Percentiles rank a stretch among this genome's conserved stretches.
These are phyloP conservation scores for Penicillium brasilianum DNA, from an alignment of 2,329 filamentous ascomycete species.

Conservation along the genomic window DNA sequence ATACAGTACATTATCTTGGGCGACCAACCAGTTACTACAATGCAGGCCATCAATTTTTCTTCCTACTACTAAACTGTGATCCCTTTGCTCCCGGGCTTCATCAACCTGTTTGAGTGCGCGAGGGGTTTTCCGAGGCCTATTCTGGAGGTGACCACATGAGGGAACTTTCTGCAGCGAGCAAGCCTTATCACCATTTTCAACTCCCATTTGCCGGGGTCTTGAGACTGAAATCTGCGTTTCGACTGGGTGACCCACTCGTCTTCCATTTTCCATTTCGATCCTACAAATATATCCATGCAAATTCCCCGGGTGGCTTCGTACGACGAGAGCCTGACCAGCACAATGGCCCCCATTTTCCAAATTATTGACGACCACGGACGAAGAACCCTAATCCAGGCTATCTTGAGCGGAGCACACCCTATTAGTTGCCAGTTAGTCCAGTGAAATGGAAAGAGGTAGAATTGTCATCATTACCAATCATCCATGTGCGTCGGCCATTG, in stretches of 20 bases:
- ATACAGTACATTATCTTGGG: neutral
- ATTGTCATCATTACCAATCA: neutral
- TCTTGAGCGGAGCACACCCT: neutral
- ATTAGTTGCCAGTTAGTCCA: neutral
- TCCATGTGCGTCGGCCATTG: constrained; percentile 1
- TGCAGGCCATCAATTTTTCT: too few species aligned
- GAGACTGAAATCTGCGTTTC: neutral
- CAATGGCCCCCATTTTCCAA: neutral
- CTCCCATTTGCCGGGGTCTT: neutral
- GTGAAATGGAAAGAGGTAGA: neutral
- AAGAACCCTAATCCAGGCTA: neutral
- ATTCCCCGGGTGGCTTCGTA: neutral
- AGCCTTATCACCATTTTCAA: neutral
- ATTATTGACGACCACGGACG: neutral
- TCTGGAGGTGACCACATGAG: too few species aligned
- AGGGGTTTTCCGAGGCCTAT: too few species aligned
- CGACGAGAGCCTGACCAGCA: neutral
- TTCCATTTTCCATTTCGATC: neutral
- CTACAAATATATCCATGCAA: neutral
- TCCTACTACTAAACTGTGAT: too few species aligned
- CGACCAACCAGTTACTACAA: too few species aligned
- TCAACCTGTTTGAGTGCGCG: too few species aligned
- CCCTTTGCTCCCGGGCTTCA: too few species aligned
- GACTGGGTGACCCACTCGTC: neutral
- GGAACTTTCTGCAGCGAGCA: neutral